These are phyloP conservation scores for Begonia peltatifolia DNA, from an alignment of 306 rosid genomes.

Conservation along the genomic window DNA sequence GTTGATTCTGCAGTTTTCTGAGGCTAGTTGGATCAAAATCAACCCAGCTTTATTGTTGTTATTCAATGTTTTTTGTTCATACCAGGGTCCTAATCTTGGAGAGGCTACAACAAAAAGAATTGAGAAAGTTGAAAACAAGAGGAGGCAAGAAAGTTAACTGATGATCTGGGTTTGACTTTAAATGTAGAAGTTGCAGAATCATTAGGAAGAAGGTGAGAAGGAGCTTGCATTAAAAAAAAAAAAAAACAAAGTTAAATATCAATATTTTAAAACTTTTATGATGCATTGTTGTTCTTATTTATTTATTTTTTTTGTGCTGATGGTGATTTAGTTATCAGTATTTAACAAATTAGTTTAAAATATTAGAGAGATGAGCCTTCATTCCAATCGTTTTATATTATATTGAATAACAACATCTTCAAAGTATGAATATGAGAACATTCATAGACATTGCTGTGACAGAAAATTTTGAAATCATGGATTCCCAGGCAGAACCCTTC, in stretches of 20 bases:
- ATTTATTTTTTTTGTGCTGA: neutral
- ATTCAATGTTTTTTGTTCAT: no score
- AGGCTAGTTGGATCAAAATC: no score
- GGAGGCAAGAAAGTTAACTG: no score
- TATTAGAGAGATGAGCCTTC: neutral
- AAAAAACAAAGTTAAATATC: neutral
- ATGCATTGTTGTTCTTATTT: neutral
- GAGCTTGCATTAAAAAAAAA: neutral
- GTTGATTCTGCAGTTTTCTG: no score
- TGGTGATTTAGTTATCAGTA: neutral
- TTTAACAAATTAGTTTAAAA: neutral
- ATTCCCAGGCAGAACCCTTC: no score
- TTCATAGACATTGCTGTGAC: no score
- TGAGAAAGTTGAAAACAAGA: neutral
- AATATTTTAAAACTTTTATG: neutral
- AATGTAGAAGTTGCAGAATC: constrained; percentile 1
- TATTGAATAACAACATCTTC: no score
- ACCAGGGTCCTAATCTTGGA: neutral
- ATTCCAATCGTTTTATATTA: no score
- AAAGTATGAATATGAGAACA: no score
- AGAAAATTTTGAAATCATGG: no score
- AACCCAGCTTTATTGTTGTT: no score
- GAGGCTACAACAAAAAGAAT: neutral
- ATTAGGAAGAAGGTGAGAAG: neutral
- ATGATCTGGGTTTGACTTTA: neutral